Evolutionary conservation across 306 rosid genomes (phyloP), one percentile per base, ranked within the genome.

Genomic region (Castanea sativa): DNA sequence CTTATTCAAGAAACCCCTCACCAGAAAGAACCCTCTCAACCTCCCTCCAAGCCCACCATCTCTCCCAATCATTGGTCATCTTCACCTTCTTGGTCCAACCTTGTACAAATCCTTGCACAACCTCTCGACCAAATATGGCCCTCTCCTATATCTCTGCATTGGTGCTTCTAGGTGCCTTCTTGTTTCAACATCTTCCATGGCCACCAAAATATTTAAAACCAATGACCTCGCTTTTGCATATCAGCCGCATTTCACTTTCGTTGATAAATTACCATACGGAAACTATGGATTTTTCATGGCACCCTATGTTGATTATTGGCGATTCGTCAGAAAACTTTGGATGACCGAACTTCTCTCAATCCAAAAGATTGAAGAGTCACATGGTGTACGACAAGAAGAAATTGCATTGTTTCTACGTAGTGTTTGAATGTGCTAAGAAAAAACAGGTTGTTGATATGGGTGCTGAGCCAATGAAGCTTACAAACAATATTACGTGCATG

Each of bases 261-360:
- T 85, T 2, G 87, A 86, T 1, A 83, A 79, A 7, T 27, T 86
- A 6, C 87, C 88, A 0, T 88, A 74, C 19, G 86, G 80, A 0
- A 80, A 60, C 55, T 75, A 78, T 0, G 90, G 90, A 0, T 88
- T 86, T 72, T 75, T 89, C 33, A 85, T 79, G 1, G 87, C 87
- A 14, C 82, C 86, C 2, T 88, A 84, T 6, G 87, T 87, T 1
- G 80, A 83, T 30, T 88, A 84, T 64, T 88, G 87, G 88, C 68
- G 87, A 21, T 86, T 84, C 84, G 84, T 88, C 82, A 88, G 84
- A 78, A 86, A 82, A 63, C 74, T 86, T 0, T 81, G 87, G 77
- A 74, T 83, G 72, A 81, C 73, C 0, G 85, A 87, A 6, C 78
- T 87, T 43, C 78, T 89, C 13, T 69, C 82, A 0, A 82, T 33